Conservation (phyloP, 345 rosid species). For the Rhodomyrtus tomentosa region DNA sequence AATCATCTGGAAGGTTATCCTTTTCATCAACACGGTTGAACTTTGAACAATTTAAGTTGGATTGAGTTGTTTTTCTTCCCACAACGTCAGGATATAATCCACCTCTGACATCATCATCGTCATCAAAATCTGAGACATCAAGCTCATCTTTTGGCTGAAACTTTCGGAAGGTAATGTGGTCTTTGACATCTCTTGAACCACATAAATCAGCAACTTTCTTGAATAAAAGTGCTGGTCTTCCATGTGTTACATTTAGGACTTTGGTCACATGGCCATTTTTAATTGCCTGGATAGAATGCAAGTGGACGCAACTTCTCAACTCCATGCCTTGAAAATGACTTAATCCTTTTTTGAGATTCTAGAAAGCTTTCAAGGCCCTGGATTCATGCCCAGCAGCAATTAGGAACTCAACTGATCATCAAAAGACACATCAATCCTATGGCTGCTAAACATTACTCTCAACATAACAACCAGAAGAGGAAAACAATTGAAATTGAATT, state of each 20-base stretch:
- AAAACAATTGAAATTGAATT: not conserved
- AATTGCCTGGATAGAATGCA: slow-evolving; percentile 32
- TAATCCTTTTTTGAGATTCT: not conserved
- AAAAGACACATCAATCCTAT: not conserved
- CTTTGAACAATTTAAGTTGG: slow-evolving; percentile 9
- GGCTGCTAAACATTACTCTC: not conserved
- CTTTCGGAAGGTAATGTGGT: slow-evolving; percentile 2
- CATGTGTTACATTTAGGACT: slow-evolving; percentile 19
- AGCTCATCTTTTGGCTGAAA: slow-evolving; percentile 12
- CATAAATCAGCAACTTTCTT: slow-evolving; percentile 38
- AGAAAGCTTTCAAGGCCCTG: not conserved
- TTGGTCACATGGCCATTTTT: slow-evolving; percentile 21
- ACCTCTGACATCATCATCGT: not conserved
- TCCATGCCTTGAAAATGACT: slow-evolving; percentile 15
- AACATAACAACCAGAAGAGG: not conserved
- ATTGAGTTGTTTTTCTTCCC: not conserved
- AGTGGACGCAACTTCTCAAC: slow-evolving; percentile 33
- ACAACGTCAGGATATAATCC: not conserved
- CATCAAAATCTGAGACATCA: slow-evolving; percentile 4
- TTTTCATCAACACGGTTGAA: not conserved
- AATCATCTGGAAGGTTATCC: slow-evolving; percentile 14
- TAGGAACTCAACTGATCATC: not conserved
- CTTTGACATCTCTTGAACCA: slow-evolving; percentile 1
- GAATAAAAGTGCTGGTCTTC: slow-evolving; percentile 34
- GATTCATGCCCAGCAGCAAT: not conserved